A percentile compares a stretch with the other conserved stretches of the same genome.
phyloP scores from a whole-genome alignment of 225 moss, liverwort and hornwort species.

The Bryoerythrophyllum caledonicum region DNA sequence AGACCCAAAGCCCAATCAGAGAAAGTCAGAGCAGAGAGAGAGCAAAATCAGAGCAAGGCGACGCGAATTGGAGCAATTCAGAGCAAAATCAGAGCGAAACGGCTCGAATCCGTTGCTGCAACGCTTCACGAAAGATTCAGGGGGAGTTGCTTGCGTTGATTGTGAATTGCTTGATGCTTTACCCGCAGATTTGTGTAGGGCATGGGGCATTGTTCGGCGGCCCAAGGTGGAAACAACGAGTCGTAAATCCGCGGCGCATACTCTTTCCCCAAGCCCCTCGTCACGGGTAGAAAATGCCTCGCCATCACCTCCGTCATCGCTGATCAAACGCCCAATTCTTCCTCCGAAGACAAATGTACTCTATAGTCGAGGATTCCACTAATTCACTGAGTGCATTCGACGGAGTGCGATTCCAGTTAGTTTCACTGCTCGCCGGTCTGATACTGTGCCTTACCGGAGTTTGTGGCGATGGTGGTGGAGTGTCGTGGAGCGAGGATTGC shows the following conservation, averaged over 20 bases:
- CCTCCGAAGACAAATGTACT: background rate
- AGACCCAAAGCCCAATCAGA: background rate
- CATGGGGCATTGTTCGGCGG: slow-evolving; percentile 23
- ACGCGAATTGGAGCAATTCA: no score
- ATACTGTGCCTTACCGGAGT: background rate
- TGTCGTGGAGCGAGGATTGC: background rate
- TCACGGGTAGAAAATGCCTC: background rate
- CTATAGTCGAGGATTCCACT: background rate
- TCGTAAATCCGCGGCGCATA: slow-evolving; percentile 10
- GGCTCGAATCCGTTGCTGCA: background rate
- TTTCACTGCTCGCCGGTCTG: background rate
- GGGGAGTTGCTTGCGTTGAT: no score
- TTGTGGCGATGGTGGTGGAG: background rate
- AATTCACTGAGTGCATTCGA: background rate
- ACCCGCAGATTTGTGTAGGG: slow-evolving; percentile 16
- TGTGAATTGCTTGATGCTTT: background rate
- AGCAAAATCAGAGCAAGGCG: background rate
- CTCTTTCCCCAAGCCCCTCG: background rate
- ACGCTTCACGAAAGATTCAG: no score
- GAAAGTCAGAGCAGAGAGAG: background rate
- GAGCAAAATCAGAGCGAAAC: background rate
- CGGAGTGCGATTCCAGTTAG: no score
- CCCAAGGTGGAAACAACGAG: slow-evolving; percentile 11
- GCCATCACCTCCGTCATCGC: slow-evolving; percentile 8
- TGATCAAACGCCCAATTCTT: background rate